Conservation (phyloP, 371 early-diverging fungal genomes). For the Circinella umbellata region DNA sequence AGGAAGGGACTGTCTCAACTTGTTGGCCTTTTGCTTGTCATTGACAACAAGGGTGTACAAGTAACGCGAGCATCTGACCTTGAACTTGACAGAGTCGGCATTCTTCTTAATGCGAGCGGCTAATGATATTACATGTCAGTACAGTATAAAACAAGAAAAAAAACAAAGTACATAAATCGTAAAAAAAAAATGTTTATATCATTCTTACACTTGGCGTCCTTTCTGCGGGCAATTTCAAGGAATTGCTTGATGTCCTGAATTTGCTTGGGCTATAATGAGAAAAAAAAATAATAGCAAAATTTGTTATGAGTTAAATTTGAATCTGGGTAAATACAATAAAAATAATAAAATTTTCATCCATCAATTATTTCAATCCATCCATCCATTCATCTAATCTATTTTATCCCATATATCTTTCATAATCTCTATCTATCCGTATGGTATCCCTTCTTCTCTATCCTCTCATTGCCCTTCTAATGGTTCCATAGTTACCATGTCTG, state of each 20-base stretch:
- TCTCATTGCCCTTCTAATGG: not conserved
- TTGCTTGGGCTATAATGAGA: slow-evolving; percentile 86
- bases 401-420: not conserved
- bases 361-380: not conserved
- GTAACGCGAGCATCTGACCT: slow-evolving; percentile 97
- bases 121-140: slow-evolving; percentile 21
- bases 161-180: too few species aligned
- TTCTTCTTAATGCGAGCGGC: slow-evolving; percentile 98
- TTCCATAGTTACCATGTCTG: slow-evolving; percentile 3
- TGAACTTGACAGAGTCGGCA: slow-evolving; percentile 95
- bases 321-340: not conserved
- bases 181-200: not conserved
- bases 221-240: slow-evolving; percentile 94
- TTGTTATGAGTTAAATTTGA: not conserved
- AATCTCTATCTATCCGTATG: too few species aligned
- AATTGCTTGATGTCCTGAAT: slow-evolving; percentile 97
- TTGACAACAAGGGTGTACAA: slow-evolving; percentile 97
- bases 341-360: too few species aligned
- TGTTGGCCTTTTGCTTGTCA: slow-evolving; percentile 96
- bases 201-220: slow-evolving; percentile 87
- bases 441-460: not conserved
- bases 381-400: not conserved
- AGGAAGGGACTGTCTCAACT: slow-evolving; percentile 93
- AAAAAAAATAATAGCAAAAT: not conserved
- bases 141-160: too few species aligned